These are phyloP conservation scores for Clonostachys solani DNA, from an alignment of 2,329 filamentous ascomycete genomes.

Conservation along the genomic window DNA sequence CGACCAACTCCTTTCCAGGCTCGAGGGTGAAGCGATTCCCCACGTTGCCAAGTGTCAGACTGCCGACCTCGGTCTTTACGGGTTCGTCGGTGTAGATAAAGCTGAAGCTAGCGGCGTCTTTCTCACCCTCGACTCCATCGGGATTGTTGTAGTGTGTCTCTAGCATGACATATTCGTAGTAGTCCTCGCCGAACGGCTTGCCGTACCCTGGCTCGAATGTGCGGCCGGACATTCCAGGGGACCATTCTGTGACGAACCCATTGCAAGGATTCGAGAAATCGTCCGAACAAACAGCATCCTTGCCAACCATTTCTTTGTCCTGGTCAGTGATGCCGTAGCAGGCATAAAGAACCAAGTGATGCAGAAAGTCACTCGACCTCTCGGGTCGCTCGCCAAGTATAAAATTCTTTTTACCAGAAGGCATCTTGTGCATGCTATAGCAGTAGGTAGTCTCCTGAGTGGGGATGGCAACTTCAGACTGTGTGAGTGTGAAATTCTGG, in stretches of 20 bases:
- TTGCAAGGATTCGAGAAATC: constrained; percentile 3
- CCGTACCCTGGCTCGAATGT: constrained; percentile 2
- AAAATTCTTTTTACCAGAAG: constrained; percentile 1
- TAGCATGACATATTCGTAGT: constrained; percentile 3
- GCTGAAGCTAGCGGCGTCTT: constrained; percentile 1
- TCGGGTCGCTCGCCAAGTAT: constrained; percentile 1
- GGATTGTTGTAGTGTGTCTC: constrained; percentile 4
- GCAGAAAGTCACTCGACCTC: constrained; percentile 1
- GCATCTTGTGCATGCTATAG: constrained; percentile 1
- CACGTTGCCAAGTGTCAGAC: constrained; percentile 2
- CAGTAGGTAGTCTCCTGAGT: constrained; percentile 2
- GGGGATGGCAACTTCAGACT: constrained; percentile 1
- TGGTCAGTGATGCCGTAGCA: constrained; percentile 1
- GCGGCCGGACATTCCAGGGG: constrained; percentile 2
- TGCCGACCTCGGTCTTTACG: constrained; percentile 1
- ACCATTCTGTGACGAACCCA: constrained; percentile 3
- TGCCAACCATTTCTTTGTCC: background rate
- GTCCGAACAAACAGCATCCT: background rate
- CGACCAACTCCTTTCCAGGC: constrained; percentile 2
- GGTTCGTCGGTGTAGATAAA: constrained; percentile 2
- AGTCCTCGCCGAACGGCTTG: constrained; percentile 3
- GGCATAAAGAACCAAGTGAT: constrained; percentile 3
- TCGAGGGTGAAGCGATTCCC: constrained; percentile 1
- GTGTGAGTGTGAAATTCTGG: constrained; percentile 1
- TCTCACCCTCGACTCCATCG: background rate